Evolutionary conservation across 352 stramenopile species (phyloP).

Genomic region (Thalassiosira mediterranea): DNA sequence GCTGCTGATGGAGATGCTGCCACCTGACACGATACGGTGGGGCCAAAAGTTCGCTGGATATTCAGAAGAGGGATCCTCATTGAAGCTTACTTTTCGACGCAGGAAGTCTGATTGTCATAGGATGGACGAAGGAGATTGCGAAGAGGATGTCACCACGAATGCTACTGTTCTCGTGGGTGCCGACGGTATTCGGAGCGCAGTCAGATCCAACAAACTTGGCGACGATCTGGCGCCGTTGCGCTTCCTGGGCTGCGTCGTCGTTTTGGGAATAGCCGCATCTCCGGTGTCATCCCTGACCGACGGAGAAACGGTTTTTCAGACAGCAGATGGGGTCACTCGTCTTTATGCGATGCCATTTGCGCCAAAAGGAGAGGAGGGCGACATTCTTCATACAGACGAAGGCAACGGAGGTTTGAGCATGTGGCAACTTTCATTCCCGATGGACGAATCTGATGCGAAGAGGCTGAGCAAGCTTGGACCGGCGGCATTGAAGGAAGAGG

Average conservation of each 20-base stretch:
- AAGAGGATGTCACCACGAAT: conserved; percentile 27
- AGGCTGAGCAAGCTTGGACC: conserved; percentile 47
- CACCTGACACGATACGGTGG: conserved; percentile 32
- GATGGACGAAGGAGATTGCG: no score
- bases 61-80: conserved; percentile 5
- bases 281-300: conserved; percentile 51
- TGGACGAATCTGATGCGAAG: conserved; percentile 67
- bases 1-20: conserved; percentile 68
- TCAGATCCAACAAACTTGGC: conserved; percentile 60
- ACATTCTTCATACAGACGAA: not conserved
- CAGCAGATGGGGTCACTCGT: conserved; percentile 81
- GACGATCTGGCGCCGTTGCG: conserved; percentile 59
- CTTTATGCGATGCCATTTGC: conserved; percentile 86
- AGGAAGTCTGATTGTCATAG: conserved; percentile 34
- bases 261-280: conserved; percentile 78
- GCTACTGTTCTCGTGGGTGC: conserved; percentile 70
- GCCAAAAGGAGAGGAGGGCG: conserved; percentile 21
- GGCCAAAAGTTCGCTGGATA: conserved; percentile 44
- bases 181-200: conserved; percentile 75
- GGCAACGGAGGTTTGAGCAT: conserved; percentile 70
- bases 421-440: conserved; percentile 87
- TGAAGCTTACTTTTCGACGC: conserved; percentile 49
- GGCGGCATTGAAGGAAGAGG: conserved; percentile 70
- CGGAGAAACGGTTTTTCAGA: conserved; percentile 84
- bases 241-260: conserved; percentile 79